Base-by-base conservation (phyloP, 148 eudicot species). In the Beta vulgaris region DNA sequence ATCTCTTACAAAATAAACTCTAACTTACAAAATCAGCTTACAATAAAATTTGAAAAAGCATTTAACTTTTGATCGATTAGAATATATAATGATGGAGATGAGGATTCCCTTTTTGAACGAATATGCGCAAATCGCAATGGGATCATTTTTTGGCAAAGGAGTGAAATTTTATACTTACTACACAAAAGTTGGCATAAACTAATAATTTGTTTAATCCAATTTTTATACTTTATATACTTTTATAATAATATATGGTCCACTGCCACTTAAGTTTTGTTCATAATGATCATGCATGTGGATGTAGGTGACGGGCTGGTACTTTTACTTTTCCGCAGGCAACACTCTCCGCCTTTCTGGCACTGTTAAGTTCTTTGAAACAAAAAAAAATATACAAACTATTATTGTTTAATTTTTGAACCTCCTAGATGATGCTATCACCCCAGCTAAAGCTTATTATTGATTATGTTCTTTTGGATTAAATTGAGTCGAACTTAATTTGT, bases 261-360 rank as follows among this genome's bases (percentile, higher is more conserved):
- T 26, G 16, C 21, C 62, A 58, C 15, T 28, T 32, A 58, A 65
- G 49, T 5, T 15, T 29, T 71, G 25, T 32, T 34, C 11, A 39
- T 37, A 7, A 36, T 72, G 62, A 53, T 37, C 10, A 39, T 39
- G 48, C 75, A 72, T 72, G 64, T 54, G 74, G 63, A 51, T n/a
- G 61, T 53, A n/a, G n/a, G n/a, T n/a, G n/a, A n/a, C n/a, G 36
- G 39, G 28, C 53, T 53, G 62, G 9, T 71, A 35, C 46, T 53
- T 35, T 54, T 71, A 54, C 74, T 71, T 72, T 51, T 35, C 65
- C 13, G 75, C 37, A 72, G 75, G 75, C 65, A 55, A 57, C 75
- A 72, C 49, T 72, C 7, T 36, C 43, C 32, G 4, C 23, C 58
- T 21, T 67, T 65, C 42, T 37, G 53, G 69, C 69, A 65, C 48